Evolutionary conservation across 768 basidiomycete species (phyloP), one percentile per base, ranked within the genome.

Genomic region (Leccinum disarticulatum): DNA sequence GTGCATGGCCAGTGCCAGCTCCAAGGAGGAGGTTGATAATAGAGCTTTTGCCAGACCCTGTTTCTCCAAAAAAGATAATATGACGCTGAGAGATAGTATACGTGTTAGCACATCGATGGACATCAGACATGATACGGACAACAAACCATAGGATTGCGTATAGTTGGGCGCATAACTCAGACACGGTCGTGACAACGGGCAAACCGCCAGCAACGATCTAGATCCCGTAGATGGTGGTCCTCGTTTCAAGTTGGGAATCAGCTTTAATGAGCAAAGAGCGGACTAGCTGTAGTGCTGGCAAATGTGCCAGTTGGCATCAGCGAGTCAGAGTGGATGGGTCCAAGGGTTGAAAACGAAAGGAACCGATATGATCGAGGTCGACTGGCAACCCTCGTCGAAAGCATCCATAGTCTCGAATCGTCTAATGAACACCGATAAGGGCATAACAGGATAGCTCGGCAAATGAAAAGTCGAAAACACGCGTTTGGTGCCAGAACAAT

Each of bases 41-140:
- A 19, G 70, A 71, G 54, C 70, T 71, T 62, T 73, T 71, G 15
- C 70, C 70, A 8, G 51, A 17, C 22, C 71, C 70, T 0, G 50
- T 61, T 55, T 73, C 65, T 31, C 70, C 70, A 13, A 69, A 55
- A 35, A 71, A 64, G 41, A 71, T 25, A 1, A 71, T 17, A 41
- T 69, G 60, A 43, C 64, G 60, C 47, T 54, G 57, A 38, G 54
- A 6, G 22, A 13, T 11, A 14, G 19, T 6, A 47, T 47, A 25
- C 46, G 1, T 25, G 11, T 25, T 25, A 48, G 22, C 22, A 13
- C 46, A 47, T 48, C n/a, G 11, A 25, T 25, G 14, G n/a, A 14
- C 11, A 48, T 14, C 13, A 48, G 13, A 22, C 22, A 47, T 25
- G 46, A 25, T 25, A 25, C 22, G 11, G 6, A 48, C 38, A n/a